phyloP scores from a whole-genome alignment of 139 green algal species.

The Klebsormidium nitens region DNA sequence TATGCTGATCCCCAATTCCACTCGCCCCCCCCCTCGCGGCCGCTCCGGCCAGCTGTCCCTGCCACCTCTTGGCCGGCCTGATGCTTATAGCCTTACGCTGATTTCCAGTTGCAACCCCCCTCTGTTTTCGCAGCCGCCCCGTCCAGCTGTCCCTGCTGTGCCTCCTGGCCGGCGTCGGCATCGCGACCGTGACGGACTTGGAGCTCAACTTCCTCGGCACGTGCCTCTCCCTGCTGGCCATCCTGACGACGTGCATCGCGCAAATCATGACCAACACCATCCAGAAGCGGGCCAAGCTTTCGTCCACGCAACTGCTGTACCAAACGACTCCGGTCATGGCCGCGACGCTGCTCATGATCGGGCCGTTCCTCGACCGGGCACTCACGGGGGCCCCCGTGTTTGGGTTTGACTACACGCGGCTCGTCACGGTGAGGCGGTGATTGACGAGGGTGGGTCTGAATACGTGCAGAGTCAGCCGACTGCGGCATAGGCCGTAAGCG shows the following conservation, averaged over 20 bases:
- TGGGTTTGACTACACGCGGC: conserved; percentile 29
- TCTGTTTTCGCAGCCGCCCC: conserved; percentile 7
- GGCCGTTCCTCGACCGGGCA: conserved; percentile 34
- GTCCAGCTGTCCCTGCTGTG: conserved; percentile 35
- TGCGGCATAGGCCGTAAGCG: no score
- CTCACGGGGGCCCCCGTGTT: conserved; percentile 41
- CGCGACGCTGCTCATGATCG: conserved; percentile 36
- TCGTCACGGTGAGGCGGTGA: conserved; percentile 35
- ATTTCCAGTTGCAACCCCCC: no score
- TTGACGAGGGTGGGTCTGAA: no score
- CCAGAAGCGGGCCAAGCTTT: conserved; percentile 40
- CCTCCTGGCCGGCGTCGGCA: conserved; percentile 40
- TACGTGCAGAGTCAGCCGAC: no score
- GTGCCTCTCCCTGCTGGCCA: conserved; percentile 24
- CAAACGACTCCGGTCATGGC: conserved; percentile 42
- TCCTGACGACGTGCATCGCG: conserved; percentile 46
- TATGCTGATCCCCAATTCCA: no score
- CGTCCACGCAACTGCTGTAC: conserved; percentile 50
- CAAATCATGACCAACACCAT: conserved; percentile 53
- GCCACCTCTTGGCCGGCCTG: no score
- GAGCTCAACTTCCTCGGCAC: conserved; percentile 47
- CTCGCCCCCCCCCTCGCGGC: no score
- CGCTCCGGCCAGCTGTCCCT: no score
- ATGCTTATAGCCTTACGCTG: no score
- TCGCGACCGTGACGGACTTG: conserved; percentile 50